A percentile compares a stretch with the other conserved stretches of the same genome.
Evolutionary conservation across 805 yeast species (phyloP).

Genomic region (Hemisphaericaspora nanyangensis): DNA sequence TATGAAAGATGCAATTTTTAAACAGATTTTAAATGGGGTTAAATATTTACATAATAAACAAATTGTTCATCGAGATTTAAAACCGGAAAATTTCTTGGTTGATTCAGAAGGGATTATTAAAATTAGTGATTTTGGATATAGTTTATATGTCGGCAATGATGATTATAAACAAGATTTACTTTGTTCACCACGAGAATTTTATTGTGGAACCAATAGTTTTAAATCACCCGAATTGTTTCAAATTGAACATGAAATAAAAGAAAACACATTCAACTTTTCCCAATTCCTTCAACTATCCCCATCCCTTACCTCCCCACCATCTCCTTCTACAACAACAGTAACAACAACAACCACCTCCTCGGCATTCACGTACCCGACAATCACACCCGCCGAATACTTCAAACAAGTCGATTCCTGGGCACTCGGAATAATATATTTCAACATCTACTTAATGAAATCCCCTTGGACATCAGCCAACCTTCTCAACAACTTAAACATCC

Average conservation of each 20-base stretch:
- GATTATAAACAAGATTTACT: constrained; percentile 13
- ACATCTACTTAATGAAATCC: constrained; percentile 37
- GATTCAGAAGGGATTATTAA: constrained; percentile 42
- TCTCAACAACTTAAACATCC: constrained; percentile 17
- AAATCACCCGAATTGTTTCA: constrained; percentile 51
- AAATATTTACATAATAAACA: constrained; percentile 38
- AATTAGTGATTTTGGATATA: constrained; percentile 51
- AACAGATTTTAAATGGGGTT: constrained; percentile 43
- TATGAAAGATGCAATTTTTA: constrained; percentile 44
- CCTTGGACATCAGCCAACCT: constrained; percentile 47
- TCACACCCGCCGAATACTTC: constrained; percentile 16
- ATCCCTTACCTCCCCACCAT: too few relatives aligned
- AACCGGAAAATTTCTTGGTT: constrained; percentile 52
- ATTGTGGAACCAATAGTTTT: constrained; percentile 50
- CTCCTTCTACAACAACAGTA: neutral
- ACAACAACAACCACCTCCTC: too few relatives aligned
- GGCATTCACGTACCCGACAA: too few relatives aligned
- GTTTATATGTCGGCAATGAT: constrained; percentile 28
- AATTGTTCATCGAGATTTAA: constrained; percentile 50
- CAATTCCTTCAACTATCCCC: constrained; percentile 8
- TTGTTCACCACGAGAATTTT: constrained; percentile 16
- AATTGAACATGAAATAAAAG: constrained; percentile 15
- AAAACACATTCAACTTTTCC: constrained; percentile 3
- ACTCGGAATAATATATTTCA: constrained; percentile 47
- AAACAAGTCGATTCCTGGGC: constrained; percentile 50